A percentile compares a stretch with the other conserved stretches of the same genome.
Evolutionary conservation across 1,139 yeast species (phyloP).

Genomic region (Zhuliangozyma blackwelliae): DNA sequence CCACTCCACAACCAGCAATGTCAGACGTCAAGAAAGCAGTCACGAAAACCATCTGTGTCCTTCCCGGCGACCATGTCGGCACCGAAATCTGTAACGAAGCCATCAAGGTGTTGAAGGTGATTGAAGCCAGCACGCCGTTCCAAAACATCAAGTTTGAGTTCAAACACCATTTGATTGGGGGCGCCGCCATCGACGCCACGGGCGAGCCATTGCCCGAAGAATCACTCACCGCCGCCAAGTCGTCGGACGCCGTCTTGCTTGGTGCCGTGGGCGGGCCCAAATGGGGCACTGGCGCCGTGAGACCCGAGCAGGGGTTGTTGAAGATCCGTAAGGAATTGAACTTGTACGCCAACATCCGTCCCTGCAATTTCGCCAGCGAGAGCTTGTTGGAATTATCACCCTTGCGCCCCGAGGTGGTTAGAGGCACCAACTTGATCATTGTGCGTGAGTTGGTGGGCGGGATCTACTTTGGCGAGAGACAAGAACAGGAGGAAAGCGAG

Average conservation of each 20-base stretch:
- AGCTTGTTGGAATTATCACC: conserved; percentile 83
- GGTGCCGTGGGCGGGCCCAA: conserved; percentile 99
- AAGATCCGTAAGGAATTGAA: conserved; percentile 91
- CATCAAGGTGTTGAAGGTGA: conserved; percentile 79
- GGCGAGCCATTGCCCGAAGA: conserved; percentile 91
- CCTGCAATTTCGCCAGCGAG: conserved; percentile 92
- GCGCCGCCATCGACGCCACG: conserved; percentile 96
- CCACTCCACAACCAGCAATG: conserved; percentile 1
- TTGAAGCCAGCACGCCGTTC: conserved; percentile 57
- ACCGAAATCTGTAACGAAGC: conserved; percentile 88
- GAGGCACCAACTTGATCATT: conserved; percentile 86
- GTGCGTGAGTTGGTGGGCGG: conserved; percentile 98
- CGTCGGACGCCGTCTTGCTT: conserved; percentile 85
- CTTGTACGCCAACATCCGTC: conserved; percentile 92
- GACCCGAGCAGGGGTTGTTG: conserved; percentile 96
- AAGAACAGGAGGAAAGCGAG: conserved; percentile 82
- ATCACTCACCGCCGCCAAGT: conserved; percentile 78
- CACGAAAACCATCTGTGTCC: conserved; percentile 70
- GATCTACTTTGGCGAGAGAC: conserved; percentile 92
- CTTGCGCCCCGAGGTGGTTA: conserved; percentile 74
- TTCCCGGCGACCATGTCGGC: conserved; percentile 98
- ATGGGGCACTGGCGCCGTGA: conserved; percentile 92
- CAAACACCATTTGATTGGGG: conserved; percentile 85
- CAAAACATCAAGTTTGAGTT: conserved; percentile 63
- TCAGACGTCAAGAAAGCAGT: conserved; percentile 11